Base-by-base conservation (phyloP, 163 green algal species). In the Scenedesmus sp. region DNA sequence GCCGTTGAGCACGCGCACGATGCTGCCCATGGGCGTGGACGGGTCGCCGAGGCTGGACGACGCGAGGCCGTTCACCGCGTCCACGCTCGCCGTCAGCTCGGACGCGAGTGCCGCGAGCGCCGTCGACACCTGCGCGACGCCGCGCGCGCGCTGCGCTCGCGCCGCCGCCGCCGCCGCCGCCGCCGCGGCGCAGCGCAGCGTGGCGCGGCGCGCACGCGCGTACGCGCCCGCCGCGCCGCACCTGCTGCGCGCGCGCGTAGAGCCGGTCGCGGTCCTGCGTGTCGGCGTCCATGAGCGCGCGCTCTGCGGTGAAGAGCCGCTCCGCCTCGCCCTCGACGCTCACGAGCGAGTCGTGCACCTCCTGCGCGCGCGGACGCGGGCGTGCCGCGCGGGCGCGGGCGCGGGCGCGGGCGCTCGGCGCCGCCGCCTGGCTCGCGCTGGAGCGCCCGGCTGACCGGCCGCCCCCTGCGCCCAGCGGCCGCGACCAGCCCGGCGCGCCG, bases 1-100 rank as follows among this genome's bases (percentile, higher is more conserved):
- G 81, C 93, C 93, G 86, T 97, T 97, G 13, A 97, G 86, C 73
- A 97, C 92, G 72, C 63, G 33, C 70, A 96, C 90, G 10, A 94
- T 76, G 28, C 92, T 92, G 64, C 85, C 90, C 53, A 96, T 74
- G 3, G 92, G 90, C n/a, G 84, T 90, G 33, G 33, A 60, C 7
- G 80, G 65, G 78, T 93, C 84, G 22, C 91, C 89, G 51, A 92
- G 69, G 33, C 75, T 83, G 3, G 82, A 78, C 9, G 88, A 83
- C 72, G 83, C 83, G 60, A 91, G 69, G 26, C 85, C 78, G 80
- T 96, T 96, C 42, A 94, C 85, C 56, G 89, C 83, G 1, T 70
- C 82, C 26, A 95, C 89, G 22, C 88, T 87, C 24, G 62, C 62
- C 1, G 78, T 71, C 50, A 96, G 87, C 60, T 94, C 83, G 33